phyloP scores from a whole-genome alignment of 2,329 filamentous ascomycete species.

The Botryotinia narcissicola region DNA sequence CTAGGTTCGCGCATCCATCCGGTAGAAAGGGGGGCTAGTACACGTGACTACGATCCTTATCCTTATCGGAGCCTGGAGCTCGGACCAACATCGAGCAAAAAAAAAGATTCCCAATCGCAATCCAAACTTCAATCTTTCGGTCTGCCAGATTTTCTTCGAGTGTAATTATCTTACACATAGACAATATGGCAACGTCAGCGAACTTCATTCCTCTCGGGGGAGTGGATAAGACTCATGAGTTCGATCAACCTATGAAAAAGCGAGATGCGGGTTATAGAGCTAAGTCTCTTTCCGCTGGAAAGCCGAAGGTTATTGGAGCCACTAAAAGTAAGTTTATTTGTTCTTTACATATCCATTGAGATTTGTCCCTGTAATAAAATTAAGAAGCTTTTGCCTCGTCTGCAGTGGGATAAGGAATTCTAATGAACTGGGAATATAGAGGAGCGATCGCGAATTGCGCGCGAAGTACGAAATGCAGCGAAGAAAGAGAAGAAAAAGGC shows the following conservation, averaged over 20 bases:
- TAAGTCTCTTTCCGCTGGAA: not conserved
- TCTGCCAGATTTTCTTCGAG: not conserved
- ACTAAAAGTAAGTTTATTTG: slow-evolving; percentile 22
- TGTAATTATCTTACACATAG: not conserved
- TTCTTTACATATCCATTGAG: not conserved
- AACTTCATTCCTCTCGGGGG: slow-evolving; percentile 24
- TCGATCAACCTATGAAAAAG: slow-evolving; percentile 14
- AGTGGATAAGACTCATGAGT: slow-evolving; percentile 1
- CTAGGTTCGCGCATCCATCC: not conserved
- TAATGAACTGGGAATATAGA: slow-evolving; percentile 21
- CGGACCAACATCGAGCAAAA: not conserved
- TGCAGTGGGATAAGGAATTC: not conserved
- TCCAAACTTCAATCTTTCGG: not conserved
- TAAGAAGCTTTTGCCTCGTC: not conserved
- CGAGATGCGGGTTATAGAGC: slow-evolving; percentile 10
- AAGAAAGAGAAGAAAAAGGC: slow-evolving; percentile 35
- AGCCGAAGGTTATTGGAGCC: slow-evolving; percentile 16
- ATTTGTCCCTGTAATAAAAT: not conserved
- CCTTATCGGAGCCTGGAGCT: slow-evolving; percentile 7
- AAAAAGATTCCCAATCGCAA: slow-evolving; percentile 13
- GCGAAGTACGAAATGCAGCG: slow-evolving; percentile 26
- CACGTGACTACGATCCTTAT: slow-evolving; percentile 16
- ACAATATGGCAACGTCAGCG: slow-evolving; percentile 21
- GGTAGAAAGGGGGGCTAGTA: not conserved
- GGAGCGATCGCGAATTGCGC: slow-evolving; percentile 31